Evolutionary conservation across 225 moss, liverwort and hornwort species (phyloP).

Genomic region (Polytrichum formosum): DNA sequence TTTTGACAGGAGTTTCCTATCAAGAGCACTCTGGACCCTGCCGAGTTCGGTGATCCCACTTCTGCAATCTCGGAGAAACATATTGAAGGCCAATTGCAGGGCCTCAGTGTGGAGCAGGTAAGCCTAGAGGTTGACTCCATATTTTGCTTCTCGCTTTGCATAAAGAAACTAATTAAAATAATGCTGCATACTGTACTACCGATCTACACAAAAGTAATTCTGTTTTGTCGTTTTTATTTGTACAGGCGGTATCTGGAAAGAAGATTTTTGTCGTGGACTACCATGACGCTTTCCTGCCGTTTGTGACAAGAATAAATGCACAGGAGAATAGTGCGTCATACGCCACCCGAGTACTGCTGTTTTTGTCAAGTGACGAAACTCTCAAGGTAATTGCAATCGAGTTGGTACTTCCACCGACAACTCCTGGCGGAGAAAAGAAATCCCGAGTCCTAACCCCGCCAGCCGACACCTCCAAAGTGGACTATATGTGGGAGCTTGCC

Average conservation of each 20-base stretch:
- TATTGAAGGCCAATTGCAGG: slow-evolving; percentile 23
- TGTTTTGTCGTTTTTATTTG: not conserved
- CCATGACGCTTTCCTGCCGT: slow-evolving; percentile 68
- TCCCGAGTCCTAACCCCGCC: slow-evolving; percentile 38
- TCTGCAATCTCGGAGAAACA: slow-evolving; percentile 35
- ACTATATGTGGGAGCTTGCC: slow-evolving; percentile 41
- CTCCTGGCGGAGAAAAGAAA: not conserved
- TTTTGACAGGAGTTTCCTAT: slow-evolving; percentile 51
- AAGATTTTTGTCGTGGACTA: slow-evolving; percentile 35
- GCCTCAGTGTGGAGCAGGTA: slow-evolving; percentile 22
- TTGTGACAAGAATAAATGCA: slow-evolving; percentile 47
- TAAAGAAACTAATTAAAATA: not conserved
- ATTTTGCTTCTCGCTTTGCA: not conserved
- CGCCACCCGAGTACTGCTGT: slow-evolving; percentile 49
- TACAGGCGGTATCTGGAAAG: slow-evolving; percentile 27
- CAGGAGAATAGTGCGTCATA: slow-evolving; percentile 22
- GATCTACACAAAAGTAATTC: no score
- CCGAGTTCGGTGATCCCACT: slow-evolving; percentile 12
- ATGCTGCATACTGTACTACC: no score
- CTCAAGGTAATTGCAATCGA: slow-evolving; percentile 41
- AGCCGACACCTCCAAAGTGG: slow-evolving; percentile 12
- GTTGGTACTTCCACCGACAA: slow-evolving; percentile 31
- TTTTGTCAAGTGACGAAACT: slow-evolving; percentile 26
- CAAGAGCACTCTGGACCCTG: slow-evolving; percentile 25
- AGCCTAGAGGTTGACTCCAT: not conserved